Evolutionary conservation across 805 yeast species (phyloP), one percentile per base, ranked within the genome.

Genomic region (Monosporozyma aerobia): DNA sequence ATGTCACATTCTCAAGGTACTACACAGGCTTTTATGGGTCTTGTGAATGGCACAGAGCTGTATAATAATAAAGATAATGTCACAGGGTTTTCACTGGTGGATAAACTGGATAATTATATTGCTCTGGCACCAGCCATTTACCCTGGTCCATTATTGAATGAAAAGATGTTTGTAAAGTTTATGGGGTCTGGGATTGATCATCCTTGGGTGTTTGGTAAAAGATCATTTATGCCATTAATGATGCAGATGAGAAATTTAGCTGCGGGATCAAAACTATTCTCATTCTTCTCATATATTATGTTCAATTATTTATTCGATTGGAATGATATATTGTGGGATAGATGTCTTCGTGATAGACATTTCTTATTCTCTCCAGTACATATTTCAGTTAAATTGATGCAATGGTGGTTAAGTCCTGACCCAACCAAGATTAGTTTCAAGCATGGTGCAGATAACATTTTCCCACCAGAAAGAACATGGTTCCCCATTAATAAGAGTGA

Each of bases 1-100:
- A 76, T 83, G 9, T 90, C 90, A 1, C 99, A 92, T 65, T 87
- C 95, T 14, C 98, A 94, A 69, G 98, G 98, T 0, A 90, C 97
- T 1, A 81, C 97, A 0, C 96, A 90, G 67, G 76, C 85, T 0
- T 85, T 89, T 52, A 70, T 86, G 60, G 79, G 89, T 48, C 71
- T 94, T 37, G 77, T 85, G 16, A 70, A 73, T 50, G 77, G 76
- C 23, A 66, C 63, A 43, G 44, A 58, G 19, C 33, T 67, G 2
- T 63, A 62, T 43, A 40, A 54, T 29, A 56, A 61, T 29, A 55
- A 59, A 9, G 59, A 57, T 25, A 46, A 46, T 32, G 25, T 16
- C 13, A 45, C 35, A 5, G 33, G 37, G 7, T 30, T 29, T 27
- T 22, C 33, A 8, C 7, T 30, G 29, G n/a, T 29, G n/a, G 47